These are phyloP conservation scores for Solanum rostratum DNA, from an alignment of 257 asterid species.

Conservation along the genomic window DNA sequence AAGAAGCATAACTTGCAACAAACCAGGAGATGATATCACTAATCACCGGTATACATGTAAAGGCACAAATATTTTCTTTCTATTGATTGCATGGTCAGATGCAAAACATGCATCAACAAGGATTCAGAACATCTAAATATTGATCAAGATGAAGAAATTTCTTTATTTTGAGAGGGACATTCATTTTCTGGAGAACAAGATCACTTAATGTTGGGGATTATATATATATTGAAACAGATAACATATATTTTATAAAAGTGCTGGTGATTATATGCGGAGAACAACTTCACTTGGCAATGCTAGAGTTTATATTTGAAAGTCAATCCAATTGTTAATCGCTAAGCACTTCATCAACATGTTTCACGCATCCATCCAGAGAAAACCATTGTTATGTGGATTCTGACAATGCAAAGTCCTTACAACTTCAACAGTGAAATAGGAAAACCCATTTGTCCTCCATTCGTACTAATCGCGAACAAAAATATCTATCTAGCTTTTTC, in stretches of 20 bases:
- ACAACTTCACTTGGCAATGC: background rate
- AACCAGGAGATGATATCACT: background rate
- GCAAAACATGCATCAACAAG: background rate
- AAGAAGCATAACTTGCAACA: background rate
- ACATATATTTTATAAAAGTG: too few relatives aligned
- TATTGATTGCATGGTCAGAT: background rate
- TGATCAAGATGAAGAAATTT: background rate
- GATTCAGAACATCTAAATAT: background rate
- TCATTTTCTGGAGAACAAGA: background rate
- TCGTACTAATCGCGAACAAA: background rate
- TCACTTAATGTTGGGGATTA: background rate
- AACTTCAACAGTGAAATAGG: background rate
- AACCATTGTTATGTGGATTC: background rate
- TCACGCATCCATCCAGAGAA: background rate
- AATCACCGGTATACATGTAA: background rate
- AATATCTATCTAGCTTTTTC: background rate
- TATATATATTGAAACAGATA: background rate
- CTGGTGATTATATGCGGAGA: background rate
- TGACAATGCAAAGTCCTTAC: background rate
- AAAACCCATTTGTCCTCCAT: background rate
- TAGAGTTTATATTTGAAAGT: background rate
- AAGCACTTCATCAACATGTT: background rate
- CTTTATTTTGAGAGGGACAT: background rate
- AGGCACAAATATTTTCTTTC: background rate
- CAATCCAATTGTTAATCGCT: background rate